Evolutionary conservation across 179 eudicot species (phyloP).

Genomic region (Silene vulgaris): DNA sequence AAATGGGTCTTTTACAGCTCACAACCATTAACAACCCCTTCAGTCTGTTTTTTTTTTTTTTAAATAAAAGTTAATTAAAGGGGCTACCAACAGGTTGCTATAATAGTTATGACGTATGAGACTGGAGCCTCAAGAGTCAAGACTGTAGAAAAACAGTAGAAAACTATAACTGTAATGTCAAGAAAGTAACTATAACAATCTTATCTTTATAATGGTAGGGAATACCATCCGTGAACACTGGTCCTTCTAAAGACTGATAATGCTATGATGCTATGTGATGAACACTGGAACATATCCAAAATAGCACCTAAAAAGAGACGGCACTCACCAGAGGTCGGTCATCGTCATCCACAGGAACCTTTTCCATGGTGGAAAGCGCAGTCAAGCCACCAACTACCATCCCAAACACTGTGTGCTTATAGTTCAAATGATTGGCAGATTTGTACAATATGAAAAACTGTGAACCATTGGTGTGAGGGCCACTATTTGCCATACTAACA

Average conservation of each 20-base stretch:
- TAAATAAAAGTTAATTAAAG: too few species aligned
- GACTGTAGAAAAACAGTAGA: neutral
- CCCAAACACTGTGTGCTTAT: slow-evolving; percentile 94
- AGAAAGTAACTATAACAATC: neutral
- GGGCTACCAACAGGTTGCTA: neutral
- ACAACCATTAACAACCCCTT: too few species aligned
- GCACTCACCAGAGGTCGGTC: slow-evolving; percentile 86
- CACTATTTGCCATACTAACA: slow-evolving; percentile 98
- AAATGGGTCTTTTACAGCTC: too few species aligned
- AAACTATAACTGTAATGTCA: neutral
- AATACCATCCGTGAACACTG: neutral
- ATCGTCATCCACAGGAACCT: slow-evolving; percentile 88
- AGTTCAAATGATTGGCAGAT: slow-evolving; percentile 88
- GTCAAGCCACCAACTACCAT: slow-evolving; percentile 92
- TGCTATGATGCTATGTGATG: neutral
- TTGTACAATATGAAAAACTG: slow-evolving; percentile 92
- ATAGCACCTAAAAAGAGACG: neutral
- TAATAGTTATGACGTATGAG: neutral
- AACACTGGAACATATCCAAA: neutral
- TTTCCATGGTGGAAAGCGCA: slow-evolving; percentile 79
- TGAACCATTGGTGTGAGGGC: slow-evolving; percentile 92
- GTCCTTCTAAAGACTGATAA: neutral
- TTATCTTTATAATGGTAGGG: neutral
- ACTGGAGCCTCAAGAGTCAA: neutral
- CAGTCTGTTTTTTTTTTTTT: too few species aligned